These are phyloP conservation scores for Lathyrus oleraceus DNA, from an alignment of 306 rosid species.

Conservation along the genomic window DNA sequence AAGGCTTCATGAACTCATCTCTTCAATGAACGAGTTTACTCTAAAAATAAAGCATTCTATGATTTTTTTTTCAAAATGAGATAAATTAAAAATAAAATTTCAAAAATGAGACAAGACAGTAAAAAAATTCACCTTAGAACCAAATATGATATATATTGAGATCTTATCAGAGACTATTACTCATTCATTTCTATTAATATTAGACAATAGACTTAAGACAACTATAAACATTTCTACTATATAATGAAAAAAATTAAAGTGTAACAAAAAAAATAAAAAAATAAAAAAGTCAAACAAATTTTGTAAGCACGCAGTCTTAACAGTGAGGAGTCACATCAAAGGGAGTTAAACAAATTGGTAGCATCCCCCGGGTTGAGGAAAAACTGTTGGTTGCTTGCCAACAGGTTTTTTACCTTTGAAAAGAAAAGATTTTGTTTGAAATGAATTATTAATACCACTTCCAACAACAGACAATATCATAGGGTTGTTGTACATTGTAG, in stretches of 20 bases:
- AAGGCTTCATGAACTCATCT: too few species aligned
- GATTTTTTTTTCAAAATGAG: too few species aligned
- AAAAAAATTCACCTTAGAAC: too few species aligned
- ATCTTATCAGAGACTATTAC: neutral
- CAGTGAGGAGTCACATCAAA: slow-evolving; percentile 9
- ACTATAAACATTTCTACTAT: neutral
- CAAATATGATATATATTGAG: neutral
- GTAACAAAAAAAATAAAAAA: neutral
- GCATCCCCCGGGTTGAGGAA: slow-evolving; percentile 37
- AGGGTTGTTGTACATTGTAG: slow-evolving; percentile 41
- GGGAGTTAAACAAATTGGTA: slow-evolving; percentile 2
- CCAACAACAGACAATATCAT: slow-evolving; percentile 47
- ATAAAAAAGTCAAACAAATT: neutral
- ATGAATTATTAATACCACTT: slow-evolving; percentile 35
- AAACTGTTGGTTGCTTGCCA: slow-evolving; percentile 49
- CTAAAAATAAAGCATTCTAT: too few species aligned
- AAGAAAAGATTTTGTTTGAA: slow-evolving; percentile 7
- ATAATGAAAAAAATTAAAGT: too few species aligned
- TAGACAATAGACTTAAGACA: neutral
- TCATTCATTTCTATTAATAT: neutral
- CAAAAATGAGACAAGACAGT: too few species aligned
- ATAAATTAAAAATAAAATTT: too few species aligned
- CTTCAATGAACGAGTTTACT: too few species aligned
- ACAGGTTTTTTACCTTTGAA: slow-evolving; percentile 41
- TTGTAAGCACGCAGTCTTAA: neutral